Evolutionary conservation across 1,139 yeast species (phyloP), one percentile per base, ranked within the genome.

Genomic region (Saccharomyces hybrid): DNA sequence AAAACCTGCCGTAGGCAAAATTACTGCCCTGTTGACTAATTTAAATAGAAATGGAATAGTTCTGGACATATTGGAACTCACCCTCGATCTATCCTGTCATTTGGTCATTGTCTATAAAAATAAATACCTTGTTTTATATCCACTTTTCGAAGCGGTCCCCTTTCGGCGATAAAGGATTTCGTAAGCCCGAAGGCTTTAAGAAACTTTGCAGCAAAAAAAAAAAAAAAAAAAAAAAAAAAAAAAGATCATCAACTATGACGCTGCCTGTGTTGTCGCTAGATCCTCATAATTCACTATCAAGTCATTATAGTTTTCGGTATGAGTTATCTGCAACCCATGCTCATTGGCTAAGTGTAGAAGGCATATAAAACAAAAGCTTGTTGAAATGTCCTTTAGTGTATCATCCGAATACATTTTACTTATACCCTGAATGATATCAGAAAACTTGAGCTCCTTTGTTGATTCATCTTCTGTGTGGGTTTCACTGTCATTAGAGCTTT

Each of bases 331-430:
- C 49, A 90, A 74, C 0, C 93, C 93, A 65, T 89, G 88, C 66
- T 90, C 97, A 66, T 90, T 90, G 8, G 97, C 96, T 60, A 90
- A 76, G 71, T 90, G 97, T 44, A 89, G 73, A 58, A 88, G 72
- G 65, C 96, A 88, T 57, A 89, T 88, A 65, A 89, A 90, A 65
- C 89, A 88, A 69, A 88, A 87, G 72, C 96, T 85, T 0, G 96
- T 89, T 1, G 96, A 87, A 8, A 90, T 72, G 57, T 90, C 96
- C 56, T 76, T 77, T 55, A 73, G 73, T 50, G 78, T 74, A 51
- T 81, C 85, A 4, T 73, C 67, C 2, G 77, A 73, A 62, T 85
- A 85, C 68, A 76, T 72, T 14, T 67, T 69, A n/a, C 78, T 78
- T n/a, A 84, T 78, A 28, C 77, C 76, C 8, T 73, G 72, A 5